Conservation (phyloP, 2,329 filamentous ascomycete species). For the Torrubiella hemipterigena region DNA sequence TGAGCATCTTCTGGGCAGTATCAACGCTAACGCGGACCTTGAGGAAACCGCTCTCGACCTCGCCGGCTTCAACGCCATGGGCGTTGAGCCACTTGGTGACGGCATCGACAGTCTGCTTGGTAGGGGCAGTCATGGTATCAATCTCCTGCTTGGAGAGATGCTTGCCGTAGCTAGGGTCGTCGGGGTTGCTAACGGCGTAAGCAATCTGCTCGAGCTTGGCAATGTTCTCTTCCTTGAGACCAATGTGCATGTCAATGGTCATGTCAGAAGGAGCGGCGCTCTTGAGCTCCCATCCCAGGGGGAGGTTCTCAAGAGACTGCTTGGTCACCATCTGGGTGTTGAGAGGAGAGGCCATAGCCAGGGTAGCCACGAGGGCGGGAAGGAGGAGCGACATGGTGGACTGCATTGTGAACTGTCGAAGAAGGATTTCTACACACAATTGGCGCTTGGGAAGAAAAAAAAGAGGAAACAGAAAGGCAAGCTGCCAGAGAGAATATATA, state of each 20-base stretch:
- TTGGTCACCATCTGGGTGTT: not conserved
- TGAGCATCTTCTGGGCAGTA: not conserved
- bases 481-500: too few relatives aligned
- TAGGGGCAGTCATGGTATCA: slow-evolving; percentile 2
- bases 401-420: too few relatives aligned
- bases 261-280: not conserved
- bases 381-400: not conserved
- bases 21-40: not conserved
- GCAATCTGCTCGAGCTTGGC: slow-evolving; percentile 1
- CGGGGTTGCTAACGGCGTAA: slow-evolving; percentile 1
- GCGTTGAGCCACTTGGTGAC: not conserved
- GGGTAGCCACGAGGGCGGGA: not conserved
- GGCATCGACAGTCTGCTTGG: not conserved
- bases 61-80: not conserved
- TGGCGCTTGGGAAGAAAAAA: too few relatives aligned
- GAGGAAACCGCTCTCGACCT: not conserved
- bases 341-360: not conserved
- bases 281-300: not conserved
- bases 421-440: too few relatives aligned
- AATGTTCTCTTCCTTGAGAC: slow-evolving; percentile 1
- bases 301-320: not conserved
- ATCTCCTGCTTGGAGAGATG: slow-evolving; percentile 1
- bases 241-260: not conserved
- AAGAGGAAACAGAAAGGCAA: too few relatives aligned
- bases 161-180: slow-evolving; percentile 1